Evolutionary conservation across 179 eudicot genomes (phyloP).

Genomic region (Amaranthus tricolor): DNA sequence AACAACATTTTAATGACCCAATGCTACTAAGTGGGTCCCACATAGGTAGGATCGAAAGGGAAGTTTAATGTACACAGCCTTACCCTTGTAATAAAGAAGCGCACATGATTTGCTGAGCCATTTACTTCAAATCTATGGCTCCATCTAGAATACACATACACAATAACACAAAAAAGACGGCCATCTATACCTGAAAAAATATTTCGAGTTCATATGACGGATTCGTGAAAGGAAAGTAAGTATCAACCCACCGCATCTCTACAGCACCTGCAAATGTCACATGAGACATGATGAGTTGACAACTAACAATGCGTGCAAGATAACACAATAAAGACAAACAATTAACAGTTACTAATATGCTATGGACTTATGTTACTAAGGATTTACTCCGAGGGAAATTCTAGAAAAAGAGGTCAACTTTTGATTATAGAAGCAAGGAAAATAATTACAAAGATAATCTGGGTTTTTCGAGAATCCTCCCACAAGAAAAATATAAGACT

Average conservation of each 20-base stretch:
- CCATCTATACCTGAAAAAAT: constrained; percentile 72
- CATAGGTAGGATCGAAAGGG: too few species aligned
- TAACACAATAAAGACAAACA: background rate
- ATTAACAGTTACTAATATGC: background rate
- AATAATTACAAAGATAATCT: too few species aligned
- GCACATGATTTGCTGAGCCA: background rate
- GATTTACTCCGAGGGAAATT: too few species aligned
- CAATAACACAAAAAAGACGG: background rate
- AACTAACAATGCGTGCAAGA: background rate
- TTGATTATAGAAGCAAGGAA: too few species aligned
- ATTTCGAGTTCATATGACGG: constrained; percentile 98
- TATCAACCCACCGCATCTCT: constrained; percentile 98
- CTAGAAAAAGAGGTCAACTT: too few species aligned
- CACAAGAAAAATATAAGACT: too few species aligned
- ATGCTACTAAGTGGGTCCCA: too few species aligned
- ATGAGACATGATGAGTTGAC: background rate
- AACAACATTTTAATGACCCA: background rate
- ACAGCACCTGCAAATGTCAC: constrained; percentile 60
- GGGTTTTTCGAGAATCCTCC: too few species aligned
- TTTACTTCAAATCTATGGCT: background rate
- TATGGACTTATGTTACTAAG: too few species aligned
- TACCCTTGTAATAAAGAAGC: too few species aligned
- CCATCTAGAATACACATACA: background rate
- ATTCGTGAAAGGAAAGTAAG: constrained; percentile 90
- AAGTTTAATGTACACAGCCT: too few species aligned